A percentile compares a stretch with the other conserved stretches of the same genome.
Conservation (phyloP, 345 rosid genomes). For the Populus tremula region DNA sequence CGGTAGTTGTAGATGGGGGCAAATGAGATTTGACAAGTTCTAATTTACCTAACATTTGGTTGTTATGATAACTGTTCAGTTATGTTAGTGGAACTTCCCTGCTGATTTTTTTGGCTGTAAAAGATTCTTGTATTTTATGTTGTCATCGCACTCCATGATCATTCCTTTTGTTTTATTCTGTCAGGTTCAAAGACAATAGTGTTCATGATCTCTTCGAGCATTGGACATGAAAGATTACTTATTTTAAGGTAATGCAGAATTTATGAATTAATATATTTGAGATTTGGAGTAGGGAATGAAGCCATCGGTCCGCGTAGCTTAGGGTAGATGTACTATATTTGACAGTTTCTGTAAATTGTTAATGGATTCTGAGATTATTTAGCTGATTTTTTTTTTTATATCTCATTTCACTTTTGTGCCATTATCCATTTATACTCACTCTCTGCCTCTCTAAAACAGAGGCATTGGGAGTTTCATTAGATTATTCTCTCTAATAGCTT, state of each 20-base stretch:
- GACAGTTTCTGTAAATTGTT: conserved; percentile 34
- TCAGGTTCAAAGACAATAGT: conserved; percentile 27
- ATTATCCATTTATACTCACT: background rate
- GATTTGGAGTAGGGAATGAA: conserved; percentile 49
- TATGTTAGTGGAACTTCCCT: background rate
- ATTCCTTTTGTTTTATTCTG: background rate
- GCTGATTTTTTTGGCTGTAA: background rate
- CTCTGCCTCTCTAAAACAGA: background rate
- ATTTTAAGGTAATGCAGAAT: conserved; percentile 25
- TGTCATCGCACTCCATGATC: background rate
- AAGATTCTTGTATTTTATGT: background rate
- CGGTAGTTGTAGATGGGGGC: background rate
- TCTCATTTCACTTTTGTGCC: background rate
- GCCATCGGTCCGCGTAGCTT: conserved; percentile 55
- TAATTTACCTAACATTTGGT: background rate
- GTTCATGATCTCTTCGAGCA: conserved; percentile 21
- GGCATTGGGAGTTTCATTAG: background rate
- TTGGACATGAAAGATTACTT: conserved; percentile 11
- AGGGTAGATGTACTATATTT: conserved; percentile 36
- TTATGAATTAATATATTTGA: conserved; percentile 24
- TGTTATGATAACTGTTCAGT: background rate
- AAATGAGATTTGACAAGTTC: background rate
- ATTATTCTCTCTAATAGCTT: background rate
- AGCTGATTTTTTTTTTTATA: conserved; percentile 15
- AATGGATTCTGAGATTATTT: conserved; percentile 23